A percentile compares a stretch with the other conserved stretches of the same genome.
Evolutionary conservation across 2,329 filamentous ascomycete genomes (phyloP).

Genomic region (Berkeleyomyces basicola): DNA sequence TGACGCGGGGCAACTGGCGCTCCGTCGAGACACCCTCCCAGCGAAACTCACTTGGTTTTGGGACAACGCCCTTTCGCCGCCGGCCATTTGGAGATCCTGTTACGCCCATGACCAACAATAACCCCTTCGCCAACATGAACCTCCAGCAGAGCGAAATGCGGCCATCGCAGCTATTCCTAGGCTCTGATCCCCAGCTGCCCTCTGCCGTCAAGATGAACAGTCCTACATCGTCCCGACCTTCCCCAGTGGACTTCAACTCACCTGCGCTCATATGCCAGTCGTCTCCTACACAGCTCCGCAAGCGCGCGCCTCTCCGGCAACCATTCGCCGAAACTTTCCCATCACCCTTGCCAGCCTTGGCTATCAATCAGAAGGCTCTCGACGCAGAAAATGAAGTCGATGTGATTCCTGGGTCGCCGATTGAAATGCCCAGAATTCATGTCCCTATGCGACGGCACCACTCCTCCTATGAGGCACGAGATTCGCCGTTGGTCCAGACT

Average conservation of each 20-base stretch:
- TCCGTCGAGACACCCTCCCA: conserved; percentile 19
- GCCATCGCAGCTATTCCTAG: conserved; percentile 34
- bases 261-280: conserved; percentile 29
- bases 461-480: not conserved
- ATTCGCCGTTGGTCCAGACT: not conserved
- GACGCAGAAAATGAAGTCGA: not conserved
- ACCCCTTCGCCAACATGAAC: conserved; percentile 25
- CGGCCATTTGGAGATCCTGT: conserved; percentile 22
- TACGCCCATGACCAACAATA: conserved; percentile 32
- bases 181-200: conserved; percentile 32
- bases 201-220: conserved; percentile 34
- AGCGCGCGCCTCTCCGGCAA: not conserved
- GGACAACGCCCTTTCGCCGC: conserved; percentile 20
- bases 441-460: not conserved
- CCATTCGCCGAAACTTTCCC: not conserved
- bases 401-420: conserved; percentile 1
- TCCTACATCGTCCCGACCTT: conserved; percentile 41
- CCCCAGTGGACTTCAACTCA: conserved; percentile 30
- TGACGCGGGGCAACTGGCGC: conserved; percentile 25
- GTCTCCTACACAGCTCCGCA: not conserved
- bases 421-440: not conserved
- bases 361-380: not conserved
- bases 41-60: conserved; percentile 18
- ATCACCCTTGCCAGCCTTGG: not conserved
- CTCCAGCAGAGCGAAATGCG: conserved; percentile 14